A percentile compares a stretch with the other conserved stretches of the same genome.
phyloP scores from a whole-genome alignment of 2,329 filamentous ascomycete species.

The Fusarium equiseti region DNA sequence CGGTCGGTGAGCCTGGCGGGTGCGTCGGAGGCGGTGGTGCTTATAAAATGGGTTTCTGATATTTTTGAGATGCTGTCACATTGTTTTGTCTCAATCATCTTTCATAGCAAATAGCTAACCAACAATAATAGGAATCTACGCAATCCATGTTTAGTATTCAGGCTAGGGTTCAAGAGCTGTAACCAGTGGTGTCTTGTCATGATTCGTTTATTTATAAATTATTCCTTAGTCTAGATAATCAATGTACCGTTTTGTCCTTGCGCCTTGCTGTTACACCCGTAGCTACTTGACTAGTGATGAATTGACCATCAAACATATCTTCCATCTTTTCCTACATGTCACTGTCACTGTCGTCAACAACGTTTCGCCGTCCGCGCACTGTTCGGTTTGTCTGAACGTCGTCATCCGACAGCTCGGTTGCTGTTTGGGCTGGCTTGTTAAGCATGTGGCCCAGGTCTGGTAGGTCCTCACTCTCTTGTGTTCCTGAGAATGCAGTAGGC shows the following conservation, averaged over 20 bases:
- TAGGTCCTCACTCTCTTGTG: conserved; percentile 58
- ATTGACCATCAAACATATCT: conserved; percentile 5
- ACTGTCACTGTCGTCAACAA: conserved; percentile 51
- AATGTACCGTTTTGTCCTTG: conserved; percentile 30
- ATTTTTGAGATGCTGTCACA: conserved; percentile 47
- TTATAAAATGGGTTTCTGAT: conserved; percentile 62
- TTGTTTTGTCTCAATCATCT: conserved; percentile 5
- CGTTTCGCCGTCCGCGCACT: conserved; percentile 45
- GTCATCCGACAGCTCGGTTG: conserved; percentile 34
- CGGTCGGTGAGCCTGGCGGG: conserved; percentile 46
- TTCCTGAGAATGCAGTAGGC: conserved; percentile 54
- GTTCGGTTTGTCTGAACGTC: conserved; percentile 33
- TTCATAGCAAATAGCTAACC: conserved; percentile 32
- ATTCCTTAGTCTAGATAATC: conserved; percentile 35
- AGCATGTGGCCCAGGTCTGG: conserved; percentile 52
- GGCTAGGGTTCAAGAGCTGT: not conserved
- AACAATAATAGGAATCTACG: conserved; percentile 24
- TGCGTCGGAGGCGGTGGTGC: conserved; percentile 57
- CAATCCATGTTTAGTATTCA: not conserved
- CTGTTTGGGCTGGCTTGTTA: conserved; percentile 10
- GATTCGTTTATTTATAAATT: conserved; percentile 34
- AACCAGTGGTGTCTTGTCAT: not conserved
- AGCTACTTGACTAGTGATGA: conserved; percentile 1
- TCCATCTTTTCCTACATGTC: conserved; percentile 34
- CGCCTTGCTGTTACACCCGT: conserved; percentile 13